These are phyloP conservation scores for Luffa acutangula DNA, from an alignment of 306 rosid genomes.

Conservation along the genomic window DNA sequence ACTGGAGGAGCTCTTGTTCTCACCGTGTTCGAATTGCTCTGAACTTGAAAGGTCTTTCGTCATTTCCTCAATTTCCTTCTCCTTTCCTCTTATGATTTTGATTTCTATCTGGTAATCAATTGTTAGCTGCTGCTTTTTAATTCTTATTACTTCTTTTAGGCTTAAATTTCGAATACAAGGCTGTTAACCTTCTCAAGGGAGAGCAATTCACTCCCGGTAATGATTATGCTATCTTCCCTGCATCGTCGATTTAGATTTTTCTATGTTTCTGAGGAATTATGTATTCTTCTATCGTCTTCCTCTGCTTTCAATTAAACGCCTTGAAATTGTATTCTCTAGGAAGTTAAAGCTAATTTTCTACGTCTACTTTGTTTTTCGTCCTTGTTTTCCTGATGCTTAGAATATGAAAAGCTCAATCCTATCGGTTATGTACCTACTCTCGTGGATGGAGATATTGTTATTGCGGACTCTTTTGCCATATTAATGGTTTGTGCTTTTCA, in stretches of 20 bases:
- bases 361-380: not conserved
- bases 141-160: conserved; percentile 17
- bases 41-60: conserved; percentile 47
- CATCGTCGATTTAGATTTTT: not conserved
- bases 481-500: conserved; percentile 28
- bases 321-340: not conserved
- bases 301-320: not conserved
- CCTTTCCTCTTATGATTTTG: not conserved
- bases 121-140: not conserved
- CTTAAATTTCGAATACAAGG: conserved; percentile 37
- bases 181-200: conserved; percentile 46
- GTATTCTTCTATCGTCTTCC: not conserved
- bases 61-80: not conserved
- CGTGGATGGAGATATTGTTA: conserved; percentile 32
- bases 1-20: conserved; percentile 34
- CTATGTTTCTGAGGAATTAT: not conserved
- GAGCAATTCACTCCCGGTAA: conserved; percentile 49
- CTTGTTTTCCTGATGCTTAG: conserved; percentile 18
- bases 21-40: conserved; percentile 40
- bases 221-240: not conserved
- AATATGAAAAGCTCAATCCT: conserved; percentile 53
- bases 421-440: conserved; percentile 60
- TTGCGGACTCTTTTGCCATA: conserved; percentile 70
- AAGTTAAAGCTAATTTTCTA: not conserved
- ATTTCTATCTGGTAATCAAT: not conserved